Base-by-base conservation (phyloP, 2,329 filamentous ascomycete genomes). In the Aureobasidium sp. region DNA sequence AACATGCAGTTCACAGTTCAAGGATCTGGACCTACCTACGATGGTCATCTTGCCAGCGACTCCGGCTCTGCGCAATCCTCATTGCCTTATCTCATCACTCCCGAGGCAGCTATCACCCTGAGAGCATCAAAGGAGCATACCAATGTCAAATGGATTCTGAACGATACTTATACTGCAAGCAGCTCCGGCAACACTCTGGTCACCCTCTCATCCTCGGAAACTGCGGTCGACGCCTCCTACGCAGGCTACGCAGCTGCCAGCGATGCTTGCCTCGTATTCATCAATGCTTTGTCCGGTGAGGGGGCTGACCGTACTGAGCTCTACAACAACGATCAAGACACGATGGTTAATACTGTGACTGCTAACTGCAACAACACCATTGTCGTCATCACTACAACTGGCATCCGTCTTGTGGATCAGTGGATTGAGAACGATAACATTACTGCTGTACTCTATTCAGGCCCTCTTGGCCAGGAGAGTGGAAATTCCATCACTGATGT, bases 171-270 rank as follows among this genome's bases (percentile, higher is more conserved):
- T 37, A 74, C 72, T 59, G 69, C 69, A 37, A 60, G 61, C 44
- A 62, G 39, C 52, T 57, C 60, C 72, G 78, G 84, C 60, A 78
- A 81, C 15, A 53, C 50, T 26, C 74, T 72, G 9, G 84, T 92
- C 9, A 80, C 84, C 26, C 72, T 88, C 2, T 82, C 81, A 0
- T 80, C 82, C 12, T 85, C 83, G 66, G 73, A 85, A 1, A 65
- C 59, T 37, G 32, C 66, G 36, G 63, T 68, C 7, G 70, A 71
- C 52, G 52, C 62, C 56, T 48, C 57, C 29, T 41, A 36, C 20
- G 43, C 39, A n/a, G 43, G 43, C 43, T 59, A 59, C 29, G 56
- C 10, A 74, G 79, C 74, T 76, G 46, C 86, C 0, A 84, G 89
- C 10, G 75, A 79, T 8, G 80, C 83, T 10, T 78, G 66, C 71